Evolutionary conservation across 345 rosid species (phyloP).

Genomic region (Erucastrum elatum): DNA sequence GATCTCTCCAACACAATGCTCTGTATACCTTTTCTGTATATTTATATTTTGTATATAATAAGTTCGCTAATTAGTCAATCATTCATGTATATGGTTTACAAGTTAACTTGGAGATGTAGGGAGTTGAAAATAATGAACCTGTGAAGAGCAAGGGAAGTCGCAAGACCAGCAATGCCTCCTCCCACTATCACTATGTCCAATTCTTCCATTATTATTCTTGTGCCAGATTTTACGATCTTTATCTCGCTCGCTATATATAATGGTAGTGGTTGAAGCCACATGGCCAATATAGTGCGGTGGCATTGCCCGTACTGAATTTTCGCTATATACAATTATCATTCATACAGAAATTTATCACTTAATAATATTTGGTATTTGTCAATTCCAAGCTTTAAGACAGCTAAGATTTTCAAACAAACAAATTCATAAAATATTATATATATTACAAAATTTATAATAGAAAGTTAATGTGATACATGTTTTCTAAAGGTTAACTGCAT

Average conservation of each 20-base stretch:
- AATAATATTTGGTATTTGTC: not conserved
- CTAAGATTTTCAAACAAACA: too few species aligned
- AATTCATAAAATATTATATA: too few species aligned
- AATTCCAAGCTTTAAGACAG: too few species aligned
- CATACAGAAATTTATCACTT: not conserved
- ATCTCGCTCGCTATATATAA: not conserved
- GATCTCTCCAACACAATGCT: constrained; percentile 60
- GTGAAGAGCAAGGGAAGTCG: constrained; percentile 62
- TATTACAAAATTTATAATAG: too few species aligned
- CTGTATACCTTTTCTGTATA: constrained; percentile 58
- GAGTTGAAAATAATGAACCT: constrained; percentile 26
- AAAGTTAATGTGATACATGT: too few species aligned
- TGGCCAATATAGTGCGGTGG: not conserved
- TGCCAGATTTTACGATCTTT: not conserved
- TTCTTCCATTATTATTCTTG: constrained; percentile 35
- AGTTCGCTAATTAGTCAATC: not conserved
- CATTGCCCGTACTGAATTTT: not conserved
- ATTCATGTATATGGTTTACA: not conserved
- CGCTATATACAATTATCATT: not conserved
- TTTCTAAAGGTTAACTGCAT: too few species aligned
- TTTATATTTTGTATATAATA: not conserved
- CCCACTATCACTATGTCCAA: constrained; percentile 50
- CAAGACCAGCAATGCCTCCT: constrained; percentile 66
- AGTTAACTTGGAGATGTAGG: not conserved
- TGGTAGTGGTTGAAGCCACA: not conserved